These are phyloP conservation scores for Exserohilum rostratum DNA, from an alignment of 2,329 filamentous ascomycete species.

Conservation along the genomic window DNA sequence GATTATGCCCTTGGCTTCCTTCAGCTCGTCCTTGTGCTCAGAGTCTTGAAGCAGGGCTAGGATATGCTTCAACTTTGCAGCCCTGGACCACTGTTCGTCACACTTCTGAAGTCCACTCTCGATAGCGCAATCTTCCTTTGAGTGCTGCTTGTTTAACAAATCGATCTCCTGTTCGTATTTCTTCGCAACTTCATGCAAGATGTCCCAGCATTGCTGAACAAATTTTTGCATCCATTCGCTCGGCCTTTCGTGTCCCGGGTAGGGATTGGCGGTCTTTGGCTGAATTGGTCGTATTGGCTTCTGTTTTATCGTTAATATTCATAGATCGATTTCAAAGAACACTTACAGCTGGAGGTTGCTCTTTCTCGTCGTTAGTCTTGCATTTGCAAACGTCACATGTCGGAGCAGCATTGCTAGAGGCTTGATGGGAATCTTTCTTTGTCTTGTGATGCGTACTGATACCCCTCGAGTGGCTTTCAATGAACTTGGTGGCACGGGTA, in stretches of 20 bases:
- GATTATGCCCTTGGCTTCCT: background rate
- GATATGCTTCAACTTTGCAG: background rate
- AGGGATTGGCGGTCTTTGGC: background rate
- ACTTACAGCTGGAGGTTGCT: no score
- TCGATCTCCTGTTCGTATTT: background rate
- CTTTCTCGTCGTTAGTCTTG: no score
- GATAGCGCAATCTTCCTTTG: background rate
- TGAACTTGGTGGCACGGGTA: no score
- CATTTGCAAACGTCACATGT: no score
- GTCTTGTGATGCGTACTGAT: no score
- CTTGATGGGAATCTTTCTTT: no score
- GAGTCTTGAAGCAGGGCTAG: background rate
- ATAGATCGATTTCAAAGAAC: background rate
- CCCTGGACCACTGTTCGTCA: background rate
- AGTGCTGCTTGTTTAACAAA: background rate
- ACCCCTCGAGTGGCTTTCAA: no score
- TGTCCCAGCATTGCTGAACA: background rate
- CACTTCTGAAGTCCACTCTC: background rate
- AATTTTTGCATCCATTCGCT: background rate
- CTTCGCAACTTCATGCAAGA: background rate
- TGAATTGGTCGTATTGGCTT: background rate
- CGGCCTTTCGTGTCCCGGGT: background rate
- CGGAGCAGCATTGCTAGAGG: no score
- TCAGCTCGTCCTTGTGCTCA: background rate
- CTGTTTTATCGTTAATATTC: background rate